phyloP scores from a whole-genome alignment of 306 rosid species.

The Begonia masoniana region DNA sequence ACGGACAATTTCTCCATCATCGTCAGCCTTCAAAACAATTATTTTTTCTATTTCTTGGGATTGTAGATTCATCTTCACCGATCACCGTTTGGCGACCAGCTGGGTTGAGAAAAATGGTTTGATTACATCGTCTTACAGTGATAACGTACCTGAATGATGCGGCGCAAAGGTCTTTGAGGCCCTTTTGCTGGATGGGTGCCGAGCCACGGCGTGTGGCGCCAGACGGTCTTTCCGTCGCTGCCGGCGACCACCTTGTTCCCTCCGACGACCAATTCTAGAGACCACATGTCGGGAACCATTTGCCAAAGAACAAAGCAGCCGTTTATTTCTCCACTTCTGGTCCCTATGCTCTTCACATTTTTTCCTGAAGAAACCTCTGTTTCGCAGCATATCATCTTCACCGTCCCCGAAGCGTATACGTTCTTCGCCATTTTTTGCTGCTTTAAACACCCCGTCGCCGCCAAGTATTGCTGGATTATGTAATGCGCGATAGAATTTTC shows the following conservation, averaged over 20 bases:
- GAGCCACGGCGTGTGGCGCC: slow-evolving; percentile 96
- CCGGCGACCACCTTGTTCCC: slow-evolving; percentile 84
- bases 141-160: slow-evolving; percentile 59
- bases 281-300: slow-evolving; percentile 91
- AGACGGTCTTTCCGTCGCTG: slow-evolving; percentile 90
- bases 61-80: slow-evolving; percentile 29
- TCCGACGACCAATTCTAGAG: slow-evolving; percentile 78
- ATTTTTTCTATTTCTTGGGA: slow-evolving; percentile 27
- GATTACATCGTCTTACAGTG: too few species aligned
- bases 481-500: slow-evolving; percentile 82
- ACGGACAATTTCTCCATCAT: slow-evolving; percentile 76
- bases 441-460: slow-evolving; percentile 86
- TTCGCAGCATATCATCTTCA: slow-evolving; percentile 90
- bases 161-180: slow-evolving; percentile 93
- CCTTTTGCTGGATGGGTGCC: slow-evolving; percentile 95
- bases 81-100: slow-evolving; percentile 5
- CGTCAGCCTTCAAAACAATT: slow-evolving; percentile 37
- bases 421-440: slow-evolving; percentile 63
- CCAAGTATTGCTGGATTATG: slow-evolving; percentile 82
- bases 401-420: slow-evolving; percentile 75
- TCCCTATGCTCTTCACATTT: slow-evolving; percentile 67
- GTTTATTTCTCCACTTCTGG: slow-evolving; percentile 53
- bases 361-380: slow-evolving; percentile 87
- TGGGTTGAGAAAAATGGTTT: not conserved
- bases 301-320: slow-evolving; percentile 98